A percentile compares a stretch with the other conserved stretches of the same genome.
Evolutionary conservation across 805 yeast genomes (phyloP).

Genomic region (Metschnikowia reukaufii): DNA sequence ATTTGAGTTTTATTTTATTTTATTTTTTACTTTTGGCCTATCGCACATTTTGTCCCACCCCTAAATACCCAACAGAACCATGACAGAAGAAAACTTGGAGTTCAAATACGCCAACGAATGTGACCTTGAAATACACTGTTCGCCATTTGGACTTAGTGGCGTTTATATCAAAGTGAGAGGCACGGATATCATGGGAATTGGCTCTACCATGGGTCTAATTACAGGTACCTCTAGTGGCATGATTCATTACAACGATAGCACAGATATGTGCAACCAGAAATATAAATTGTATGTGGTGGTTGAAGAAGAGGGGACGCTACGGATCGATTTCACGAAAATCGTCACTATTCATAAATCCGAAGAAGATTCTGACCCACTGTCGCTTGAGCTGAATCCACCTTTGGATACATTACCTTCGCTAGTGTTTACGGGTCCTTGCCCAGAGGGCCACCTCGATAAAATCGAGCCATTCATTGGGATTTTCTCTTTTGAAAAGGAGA

Average conservation of each 20-base stretch:
- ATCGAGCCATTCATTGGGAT: slow-evolving; percentile 57
- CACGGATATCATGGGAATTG: slow-evolving; percentile 52
- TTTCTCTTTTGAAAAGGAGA: slow-evolving; percentile 50
- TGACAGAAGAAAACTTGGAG: slow-evolving; percentile 13
- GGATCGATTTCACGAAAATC: slow-evolving; percentile 54
- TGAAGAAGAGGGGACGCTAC: slow-evolving; percentile 45
- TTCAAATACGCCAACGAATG: slow-evolving; percentile 51
- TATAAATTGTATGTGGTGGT: slow-evolving; percentile 50
- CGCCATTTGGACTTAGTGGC: slow-evolving; percentile 57
- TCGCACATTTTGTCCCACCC: neutral
- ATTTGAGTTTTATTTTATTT: too few species aligned
- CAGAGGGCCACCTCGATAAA: slow-evolving; percentile 52
- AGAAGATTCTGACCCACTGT: slow-evolving; percentile 28
- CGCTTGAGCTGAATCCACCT: slow-evolving; percentile 22
- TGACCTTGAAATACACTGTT: slow-evolving; percentile 54
- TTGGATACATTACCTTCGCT: slow-evolving; percentile 47
- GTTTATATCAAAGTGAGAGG: slow-evolving; percentile 48
- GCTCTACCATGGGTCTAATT: slow-evolving; percentile 57
- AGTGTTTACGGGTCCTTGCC: slow-evolving; percentile 51
- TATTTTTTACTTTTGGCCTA: too few species aligned
- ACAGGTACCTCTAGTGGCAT: slow-evolving; percentile 51
- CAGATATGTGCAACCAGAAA: slow-evolving; percentile 46
- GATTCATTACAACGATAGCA: slow-evolving; percentile 48
- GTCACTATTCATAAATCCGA: slow-evolving; percentile 24
- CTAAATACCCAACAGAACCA: neutral